Conservation (phyloP, 768 basidiomycete species). For the Macrolepiota albuminosa region DNA sequence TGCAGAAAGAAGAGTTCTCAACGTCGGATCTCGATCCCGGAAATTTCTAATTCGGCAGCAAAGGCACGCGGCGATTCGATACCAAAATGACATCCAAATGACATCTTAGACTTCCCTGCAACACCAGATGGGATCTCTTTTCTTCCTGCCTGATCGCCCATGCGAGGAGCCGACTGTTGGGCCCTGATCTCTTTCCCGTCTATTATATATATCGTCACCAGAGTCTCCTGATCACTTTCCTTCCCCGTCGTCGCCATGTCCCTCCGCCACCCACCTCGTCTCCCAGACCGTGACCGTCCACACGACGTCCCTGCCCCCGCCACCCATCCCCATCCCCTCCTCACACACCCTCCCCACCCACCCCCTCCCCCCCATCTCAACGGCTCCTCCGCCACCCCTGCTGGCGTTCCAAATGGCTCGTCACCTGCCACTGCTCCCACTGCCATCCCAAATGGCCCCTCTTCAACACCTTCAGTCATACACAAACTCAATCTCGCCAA, state of each 20-base stretch:
- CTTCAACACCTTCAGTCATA: conserved; percentile 41
- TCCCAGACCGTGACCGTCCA: conserved; percentile 49
- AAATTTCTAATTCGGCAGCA: conserved; percentile 43
- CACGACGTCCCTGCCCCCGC: conserved; percentile 47
- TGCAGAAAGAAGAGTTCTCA: conserved; percentile 3
- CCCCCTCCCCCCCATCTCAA: conserved; percentile 45
- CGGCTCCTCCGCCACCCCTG: conserved; percentile 41
- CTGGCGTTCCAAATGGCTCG: conserved; percentile 37
- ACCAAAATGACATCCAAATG: conserved; percentile 29
- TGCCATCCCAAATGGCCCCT: conserved; percentile 27
- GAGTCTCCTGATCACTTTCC: conserved; percentile 39
- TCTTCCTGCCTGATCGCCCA: conserved; percentile 54
- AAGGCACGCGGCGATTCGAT: conserved; percentile 45
- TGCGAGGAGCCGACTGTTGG: conserved; percentile 47
- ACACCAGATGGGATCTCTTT: conserved; percentile 36
- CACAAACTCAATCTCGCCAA: conserved; percentile 82
- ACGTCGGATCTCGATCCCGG: conserved; percentile 11
- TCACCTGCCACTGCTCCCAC: conserved; percentile 42
- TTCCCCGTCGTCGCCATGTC: conserved; percentile 46
- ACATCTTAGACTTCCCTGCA: conserved; percentile 36
- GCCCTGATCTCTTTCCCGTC: conserved; percentile 38
- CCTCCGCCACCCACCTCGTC: conserved; percentile 45
- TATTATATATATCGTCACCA: conserved; percentile 57
- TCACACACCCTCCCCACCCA: conserved; percentile 37
- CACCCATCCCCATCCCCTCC: conserved; percentile 26